phyloP scores from a whole-genome alignment of 345 rosid species.

The Eucalyptus polybractea region DNA sequence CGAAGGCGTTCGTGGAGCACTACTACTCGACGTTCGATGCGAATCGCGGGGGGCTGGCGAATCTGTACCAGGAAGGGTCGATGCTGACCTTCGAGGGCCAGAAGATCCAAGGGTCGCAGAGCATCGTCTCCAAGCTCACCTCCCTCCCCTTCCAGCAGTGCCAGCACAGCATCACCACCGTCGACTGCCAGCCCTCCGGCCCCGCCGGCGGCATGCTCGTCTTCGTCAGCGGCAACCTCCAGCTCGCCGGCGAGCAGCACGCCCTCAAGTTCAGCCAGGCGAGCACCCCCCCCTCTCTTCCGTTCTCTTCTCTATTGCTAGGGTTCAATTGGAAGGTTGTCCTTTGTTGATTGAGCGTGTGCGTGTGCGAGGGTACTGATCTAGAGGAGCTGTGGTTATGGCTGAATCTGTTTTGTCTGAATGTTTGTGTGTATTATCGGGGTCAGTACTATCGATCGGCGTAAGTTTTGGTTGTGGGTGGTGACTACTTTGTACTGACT shows the following conservation, averaged over 20 bases:
- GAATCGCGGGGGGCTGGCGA: conserved; percentile 47
- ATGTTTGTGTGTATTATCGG: neutral
- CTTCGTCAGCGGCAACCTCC: conserved; percentile 84
- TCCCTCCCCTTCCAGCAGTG: conserved; percentile 92
- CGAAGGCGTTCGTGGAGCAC: conserved; percentile 89
- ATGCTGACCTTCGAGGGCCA: conserved; percentile 97
- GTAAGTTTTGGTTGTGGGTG: neutral
- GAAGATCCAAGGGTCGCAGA: conserved; percentile 70
- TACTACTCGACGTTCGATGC: conserved; percentile 81
- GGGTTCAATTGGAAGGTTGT: neutral
- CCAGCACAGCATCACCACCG: conserved; percentile 70
- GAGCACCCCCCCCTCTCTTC: neutral
- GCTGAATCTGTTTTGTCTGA: neutral
- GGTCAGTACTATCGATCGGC: neutral
- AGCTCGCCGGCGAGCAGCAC: conserved; percentile 87
- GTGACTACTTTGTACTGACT: neutral
- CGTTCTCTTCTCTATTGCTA: neutral
- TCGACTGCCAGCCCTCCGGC: conserved; percentile 98
- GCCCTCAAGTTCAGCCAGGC: conserved; percentile 98
- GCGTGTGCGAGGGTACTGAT: neutral
- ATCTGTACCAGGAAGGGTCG: conserved; percentile 70
- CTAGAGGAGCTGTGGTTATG: neutral
- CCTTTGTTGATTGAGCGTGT: neutral
- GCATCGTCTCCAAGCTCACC: conserved; percentile 76
- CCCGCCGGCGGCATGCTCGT: conserved; percentile 86